Conservation (phyloP, 805 yeast genomes). For the Wickerhamiella australiensis region DNA sequence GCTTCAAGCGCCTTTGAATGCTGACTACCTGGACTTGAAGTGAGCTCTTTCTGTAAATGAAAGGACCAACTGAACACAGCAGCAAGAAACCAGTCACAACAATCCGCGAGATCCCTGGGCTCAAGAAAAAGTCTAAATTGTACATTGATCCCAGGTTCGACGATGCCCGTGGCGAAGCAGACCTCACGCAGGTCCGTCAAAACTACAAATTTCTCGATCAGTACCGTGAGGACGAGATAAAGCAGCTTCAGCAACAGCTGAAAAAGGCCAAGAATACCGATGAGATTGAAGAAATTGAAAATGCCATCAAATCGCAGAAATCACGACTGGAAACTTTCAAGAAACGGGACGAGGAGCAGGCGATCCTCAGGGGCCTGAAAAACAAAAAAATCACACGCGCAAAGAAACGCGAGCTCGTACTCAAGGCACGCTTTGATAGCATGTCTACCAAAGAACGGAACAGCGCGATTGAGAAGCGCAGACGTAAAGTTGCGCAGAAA, state of each 20-base stretch:
- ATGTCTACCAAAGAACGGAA: slow-evolving; percentile 30
- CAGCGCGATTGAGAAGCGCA: slow-evolving; percentile 26
- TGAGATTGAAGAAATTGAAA: slow-evolving; percentile 28
- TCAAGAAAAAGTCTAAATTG: slow-evolving; percentile 30
- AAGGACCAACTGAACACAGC: slow-evolving; percentile 77
- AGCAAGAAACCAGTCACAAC: slow-evolving; percentile 58
- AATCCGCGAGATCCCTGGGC: slow-evolving; percentile 53
- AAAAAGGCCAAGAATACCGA: slow-evolving; percentile 35
- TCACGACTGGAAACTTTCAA: slow-evolving; percentile 48
- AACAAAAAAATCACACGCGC: slow-evolving; percentile 39
- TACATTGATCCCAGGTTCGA: slow-evolving; percentile 84
- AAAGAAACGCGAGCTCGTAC: slow-evolving; percentile 29
- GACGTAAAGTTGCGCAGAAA: slow-evolving; percentile 31
- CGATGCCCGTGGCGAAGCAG: slow-evolving; percentile 77
- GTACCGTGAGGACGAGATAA: slow-evolving; percentile 64
- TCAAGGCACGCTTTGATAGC: slow-evolving; percentile 28
- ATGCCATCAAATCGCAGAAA: slow-evolving; percentile 28
- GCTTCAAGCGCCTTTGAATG: no score
- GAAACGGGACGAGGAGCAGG: slow-evolving; percentile 61
- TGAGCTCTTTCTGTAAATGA: slow-evolving; percentile 35
- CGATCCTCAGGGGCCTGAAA: slow-evolving; percentile 52
- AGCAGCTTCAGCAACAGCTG: slow-evolving; percentile 43
- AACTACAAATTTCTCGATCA: slow-evolving; percentile 80
- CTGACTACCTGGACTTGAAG: no score
- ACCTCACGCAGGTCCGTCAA: slow-evolving; percentile 50